Percentiles rank a stretch among this genome's conserved stretches.
These are phyloP conservation scores for Sicyos edulis DNA, from an alignment of 306 rosid genomes.

Conservation along the genomic window DNA sequence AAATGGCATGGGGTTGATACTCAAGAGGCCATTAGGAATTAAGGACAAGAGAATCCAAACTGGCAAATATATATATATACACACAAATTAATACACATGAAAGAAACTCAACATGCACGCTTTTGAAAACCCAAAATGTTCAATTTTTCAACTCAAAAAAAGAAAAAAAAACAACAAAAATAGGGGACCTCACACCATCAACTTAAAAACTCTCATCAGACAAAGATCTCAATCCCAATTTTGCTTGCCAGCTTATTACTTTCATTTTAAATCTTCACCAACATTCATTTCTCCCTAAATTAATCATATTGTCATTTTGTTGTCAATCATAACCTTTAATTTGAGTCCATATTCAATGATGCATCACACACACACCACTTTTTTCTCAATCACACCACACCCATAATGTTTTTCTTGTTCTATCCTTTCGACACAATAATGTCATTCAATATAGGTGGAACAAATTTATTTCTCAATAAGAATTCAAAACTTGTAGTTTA, in stretches of 20 bases:
- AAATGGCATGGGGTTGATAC: conserved; percentile 28
- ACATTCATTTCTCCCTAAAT: background rate
- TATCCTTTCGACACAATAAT: background rate
- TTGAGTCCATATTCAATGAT: conserved; percentile 7
- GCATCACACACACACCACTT: background rate
- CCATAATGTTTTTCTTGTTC: background rate
- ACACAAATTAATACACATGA: no score
- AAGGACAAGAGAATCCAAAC: no score
- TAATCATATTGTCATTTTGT: background rate
- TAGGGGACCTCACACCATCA: no score
- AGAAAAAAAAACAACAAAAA: no score
- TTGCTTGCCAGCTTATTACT: conserved; percentile 22
- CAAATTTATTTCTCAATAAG: background rate
- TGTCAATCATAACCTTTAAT: conserved; percentile 11
- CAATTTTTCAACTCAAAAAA: no score
- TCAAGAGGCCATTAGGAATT: conserved; percentile 26
- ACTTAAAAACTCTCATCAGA: background rate
- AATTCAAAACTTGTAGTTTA: no score
- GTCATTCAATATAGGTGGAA: background rate
- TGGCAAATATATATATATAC: no score
- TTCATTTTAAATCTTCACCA: background rate
- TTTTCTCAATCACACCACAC: background rate
- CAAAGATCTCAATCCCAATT: conserved; percentile 27
- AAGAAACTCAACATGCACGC: no score
- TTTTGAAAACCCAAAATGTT: no score